These are phyloP conservation scores for Golubevia sp. DNA, from an alignment of 1,284 basidiomycete species.

Conservation along the genomic window DNA sequence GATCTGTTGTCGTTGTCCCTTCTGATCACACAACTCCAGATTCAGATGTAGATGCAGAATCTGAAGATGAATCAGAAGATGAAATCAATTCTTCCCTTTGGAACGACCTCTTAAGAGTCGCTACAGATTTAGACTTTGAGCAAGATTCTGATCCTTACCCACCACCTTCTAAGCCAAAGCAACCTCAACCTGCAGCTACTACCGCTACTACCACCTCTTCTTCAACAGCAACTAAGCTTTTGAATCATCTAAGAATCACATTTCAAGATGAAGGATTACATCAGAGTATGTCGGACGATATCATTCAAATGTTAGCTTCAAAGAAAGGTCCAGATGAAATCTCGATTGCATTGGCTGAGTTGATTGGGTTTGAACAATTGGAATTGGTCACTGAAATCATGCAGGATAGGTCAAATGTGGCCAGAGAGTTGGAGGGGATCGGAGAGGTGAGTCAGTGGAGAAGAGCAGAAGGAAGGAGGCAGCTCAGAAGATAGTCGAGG, in stretches of 20 bases:
- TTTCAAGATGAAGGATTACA: neutral
- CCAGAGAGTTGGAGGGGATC: slow-evolving; percentile 16
- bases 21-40: neutral
- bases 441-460: slow-evolving; percentile 19
- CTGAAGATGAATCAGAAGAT: neutral
- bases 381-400: slow-evolving; percentile 65
- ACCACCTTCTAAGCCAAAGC: too few species aligned
- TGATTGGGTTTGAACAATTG: slow-evolving; percentile 84
- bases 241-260: neutral
- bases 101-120: neutral
- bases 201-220: neutral
- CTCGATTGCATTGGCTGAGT: slow-evolving; percentile 76
- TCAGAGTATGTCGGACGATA: neutral
- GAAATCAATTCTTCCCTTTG: neutral
- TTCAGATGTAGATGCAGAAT: neutral
- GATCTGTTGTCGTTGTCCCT: too few species aligned
- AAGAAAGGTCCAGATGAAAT: slow-evolving; percentile 68
- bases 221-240: neutral
- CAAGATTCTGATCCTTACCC: neutral
- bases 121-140: neutral
- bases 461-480: slow-evolving; percentile 29
- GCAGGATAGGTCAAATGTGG: slow-evolving; percentile 58
- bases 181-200: neutral
- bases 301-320: neutral
- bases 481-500: slow-evolving; percentile 8